Conservation (phyloP, 2,329 filamentous ascomycete genomes). For the Penicillium sp. region DNA sequence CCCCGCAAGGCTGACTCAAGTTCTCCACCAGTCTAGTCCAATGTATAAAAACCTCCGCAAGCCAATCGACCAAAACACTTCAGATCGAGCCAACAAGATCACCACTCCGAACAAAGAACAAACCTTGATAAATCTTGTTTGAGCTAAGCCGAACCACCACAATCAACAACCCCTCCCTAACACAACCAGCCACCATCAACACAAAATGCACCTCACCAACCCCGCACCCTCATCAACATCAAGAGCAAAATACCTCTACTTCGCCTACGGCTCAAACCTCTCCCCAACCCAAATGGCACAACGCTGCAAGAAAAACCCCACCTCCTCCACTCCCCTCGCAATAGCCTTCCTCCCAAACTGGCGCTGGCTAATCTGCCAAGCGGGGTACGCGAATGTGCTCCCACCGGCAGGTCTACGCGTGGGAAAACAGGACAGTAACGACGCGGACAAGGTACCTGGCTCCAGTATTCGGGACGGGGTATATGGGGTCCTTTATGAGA, state of each 20-base stretch:
- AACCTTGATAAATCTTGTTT: too few species aligned
- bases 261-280: constrained; percentile 51
- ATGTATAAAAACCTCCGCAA: too few species aligned
- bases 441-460: constrained; percentile 23
- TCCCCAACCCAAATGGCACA: constrained; percentile 46
- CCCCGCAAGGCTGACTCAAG: too few species aligned
- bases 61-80: too few species aligned
- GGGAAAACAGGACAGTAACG: constrained; percentile 18
- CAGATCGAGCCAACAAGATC: too few species aligned
- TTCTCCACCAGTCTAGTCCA: too few species aligned
- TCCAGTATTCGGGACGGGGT: constrained; percentile 36
- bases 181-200: background rate
- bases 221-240: constrained; percentile 24
- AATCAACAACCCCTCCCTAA: background rate
- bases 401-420: constrained; percentile 31
- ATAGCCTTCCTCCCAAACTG: constrained; percentile 44
- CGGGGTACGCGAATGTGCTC: constrained; percentile 49
- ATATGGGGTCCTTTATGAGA: constrained; percentile 47
- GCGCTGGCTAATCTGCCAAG: constrained; percentile 48
- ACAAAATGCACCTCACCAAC: constrained; percentile 9
- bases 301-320: constrained; percentile 39
- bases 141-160: too few species aligned
- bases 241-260: constrained; percentile 41
- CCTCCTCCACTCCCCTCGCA: constrained; percentile 41
- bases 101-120: too few species aligned